Percentiles rank a stretch among this genome's conserved stretches.
Conservation (phyloP, 2,329 filamentous ascomycete genomes). For the Lecanicillium sp. region DNA sequence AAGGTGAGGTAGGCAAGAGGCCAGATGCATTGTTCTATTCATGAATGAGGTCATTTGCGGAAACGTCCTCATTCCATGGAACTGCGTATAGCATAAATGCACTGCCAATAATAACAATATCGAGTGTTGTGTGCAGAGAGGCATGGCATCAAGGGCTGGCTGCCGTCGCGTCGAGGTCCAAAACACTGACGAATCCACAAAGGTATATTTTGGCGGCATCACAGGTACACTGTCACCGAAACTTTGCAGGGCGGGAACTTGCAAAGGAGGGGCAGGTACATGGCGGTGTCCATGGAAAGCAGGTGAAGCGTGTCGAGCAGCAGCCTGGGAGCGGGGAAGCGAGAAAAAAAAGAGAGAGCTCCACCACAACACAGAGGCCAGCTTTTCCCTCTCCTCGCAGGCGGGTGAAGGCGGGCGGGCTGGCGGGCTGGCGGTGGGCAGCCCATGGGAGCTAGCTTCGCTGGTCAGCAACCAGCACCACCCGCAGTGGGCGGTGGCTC, state of each 20-base stretch:
- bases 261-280: not conserved
- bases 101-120: no score
- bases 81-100: no score
- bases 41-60: no score
- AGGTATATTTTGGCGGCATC: no score
- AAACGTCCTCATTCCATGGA: no score
- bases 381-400: not conserved
- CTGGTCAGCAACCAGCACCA: not conserved
- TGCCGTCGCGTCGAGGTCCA: no score
- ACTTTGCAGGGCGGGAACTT: no score
- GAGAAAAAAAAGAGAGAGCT: constrained; percentile 5
- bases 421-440: not conserved
- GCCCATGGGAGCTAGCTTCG: not conserved
- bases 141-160: no score
- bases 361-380: constrained; percentile 1
- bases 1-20: no score
- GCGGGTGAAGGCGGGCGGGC: not conserved
- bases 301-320: constrained; percentile 8
- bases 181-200: not conserved
- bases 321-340: constrained; percentile 2
- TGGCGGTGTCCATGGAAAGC: constrained; percentile 4
- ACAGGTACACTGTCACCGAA: no score
- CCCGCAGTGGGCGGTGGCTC: not conserved
- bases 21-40: no score
- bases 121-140: no score